Evolutionary conservation across 805 yeast genomes (phyloP), one percentile per base, ranked within the genome.

Genomic region (Suhomyces xylopsoci): DNA sequence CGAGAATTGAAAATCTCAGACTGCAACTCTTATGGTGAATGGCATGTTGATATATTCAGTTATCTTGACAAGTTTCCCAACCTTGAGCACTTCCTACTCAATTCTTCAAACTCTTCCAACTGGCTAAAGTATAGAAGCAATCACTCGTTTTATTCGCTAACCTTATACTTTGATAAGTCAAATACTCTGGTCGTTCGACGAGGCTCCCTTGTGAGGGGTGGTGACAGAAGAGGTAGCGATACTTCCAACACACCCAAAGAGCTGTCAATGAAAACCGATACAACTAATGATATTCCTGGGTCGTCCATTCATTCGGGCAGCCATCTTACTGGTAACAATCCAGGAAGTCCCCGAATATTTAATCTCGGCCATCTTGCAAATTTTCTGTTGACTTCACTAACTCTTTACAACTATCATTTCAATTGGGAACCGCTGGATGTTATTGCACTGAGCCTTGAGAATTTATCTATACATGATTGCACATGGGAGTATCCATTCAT

Each of bases 401-500:
- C 62, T 1, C 64, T 81, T 12, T 53, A 67, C 47, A 70, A 76
- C 17, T 81, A 71, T 62, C 65, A 76, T 69, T 62, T 81, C 66
- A 61, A 72, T 65, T 66, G 81, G 80, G 62, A 66, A 53, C 38
- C 55, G 1, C 58, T 76, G 26, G 49, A 47, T 36, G 22, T 24
- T 14, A 32, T 47, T 8, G n/a, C 44, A 22, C 28, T 17, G 41
- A 57, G 58, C 5, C 57, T 56, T 2, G 56, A 80, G 24, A 55
- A 61, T 3, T 57, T 82, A 4, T 56, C 61, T 12, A 71, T 48
- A 7, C 46, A 48, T 10, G 51, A 81, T 55, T 82, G 86, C 62
- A 74, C 78, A 1, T 82, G 86, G 85, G 79, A 78, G 53, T 82
- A 80, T 55, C 86, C 86, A 0, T 81, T 81, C 58, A 68, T 73